Evolutionary conservation across 345 rosid genomes (phyloP), one percentile per base, ranked within the genome.

Genomic region (Aethionema arabicum): DNA sequence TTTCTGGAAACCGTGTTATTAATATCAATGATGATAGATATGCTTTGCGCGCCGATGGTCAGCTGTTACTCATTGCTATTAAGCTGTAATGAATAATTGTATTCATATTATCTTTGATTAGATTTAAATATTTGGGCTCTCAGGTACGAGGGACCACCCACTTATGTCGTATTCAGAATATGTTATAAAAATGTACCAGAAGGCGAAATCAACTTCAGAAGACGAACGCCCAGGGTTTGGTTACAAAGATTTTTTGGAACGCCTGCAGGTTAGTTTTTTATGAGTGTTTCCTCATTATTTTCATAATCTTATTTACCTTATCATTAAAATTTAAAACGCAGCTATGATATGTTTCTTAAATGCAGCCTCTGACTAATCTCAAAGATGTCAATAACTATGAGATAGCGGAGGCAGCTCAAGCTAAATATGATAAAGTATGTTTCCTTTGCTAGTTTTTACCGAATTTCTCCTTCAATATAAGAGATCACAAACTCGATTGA

Each of bases 281-380:
- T 41, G 41, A 32, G 15, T 57, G 13, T 21, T 1, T 21, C 27
- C 27, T 21, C 27, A 21, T 21, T 21, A n/a, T 21, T 36, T 4
- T 33, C 59, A 5, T 65, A 5, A 40, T 63, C 57, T 8, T 39
- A 38, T 16, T 36, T 15, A 37, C 55, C 27, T 21, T 44, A 7
- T 31, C 46, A 21, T 52, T 52, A 7, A 16, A 6, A 29, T 31
- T 11, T 47, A 4, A 21, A 21, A 21, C 27, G 27, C 27, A 21
- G 27, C 50, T 11, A 45, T 36, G 39, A 51, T 52, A 42, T 56
- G 2, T 43, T 56, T 59, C 11, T 8, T 11, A 8, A 32, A 51
- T 82, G 65, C 79, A 91, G 93, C 93, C 91, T 50, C 84, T 85
- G 66, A 84, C 80, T 96, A 85, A 88, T 67, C 87, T 87, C 74